Conservation (phyloP, 345 rosid species). For the Ceriops decandra region DNA sequence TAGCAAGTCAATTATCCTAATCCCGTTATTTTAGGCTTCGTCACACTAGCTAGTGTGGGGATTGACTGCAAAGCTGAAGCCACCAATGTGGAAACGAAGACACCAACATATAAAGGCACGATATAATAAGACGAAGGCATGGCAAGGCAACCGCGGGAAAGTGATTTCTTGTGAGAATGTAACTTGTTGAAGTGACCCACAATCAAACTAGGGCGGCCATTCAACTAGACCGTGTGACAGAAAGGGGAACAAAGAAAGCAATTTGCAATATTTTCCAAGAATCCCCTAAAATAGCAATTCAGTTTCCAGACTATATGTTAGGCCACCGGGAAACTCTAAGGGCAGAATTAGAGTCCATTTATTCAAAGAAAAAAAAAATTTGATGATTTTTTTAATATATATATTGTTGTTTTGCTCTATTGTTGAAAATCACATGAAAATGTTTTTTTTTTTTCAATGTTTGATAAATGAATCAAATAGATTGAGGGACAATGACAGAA, state of each 20-base stretch:
- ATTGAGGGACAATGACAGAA: too few relatives aligned
- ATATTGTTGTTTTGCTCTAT: too few relatives aligned
- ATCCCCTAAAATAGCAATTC: neutral
- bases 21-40: constrained; percentile 15
- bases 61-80: neutral
- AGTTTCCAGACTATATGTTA: neutral
- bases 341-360: neutral
- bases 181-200: neutral
- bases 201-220: neutral
- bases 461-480: too few relatives aligned
- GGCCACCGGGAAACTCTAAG: neutral
- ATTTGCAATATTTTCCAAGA: neutral
- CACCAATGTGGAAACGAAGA: too few relatives aligned
- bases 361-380: too few relatives aligned
- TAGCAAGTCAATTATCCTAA: constrained; percentile 29
- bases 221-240: neutral
- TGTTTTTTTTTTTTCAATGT: too few relatives aligned
- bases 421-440: too few relatives aligned
- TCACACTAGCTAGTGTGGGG: constrained; percentile 20
- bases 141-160: neutral
- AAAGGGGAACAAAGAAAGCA: neutral
- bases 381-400: too few relatives aligned
- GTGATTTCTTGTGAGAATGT: neutral
- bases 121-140: neutral
- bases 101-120: too few relatives aligned